phyloP scores from a whole-genome alignment of 768 basidiomycete genomes.

The Trametes sanguinea region DNA sequence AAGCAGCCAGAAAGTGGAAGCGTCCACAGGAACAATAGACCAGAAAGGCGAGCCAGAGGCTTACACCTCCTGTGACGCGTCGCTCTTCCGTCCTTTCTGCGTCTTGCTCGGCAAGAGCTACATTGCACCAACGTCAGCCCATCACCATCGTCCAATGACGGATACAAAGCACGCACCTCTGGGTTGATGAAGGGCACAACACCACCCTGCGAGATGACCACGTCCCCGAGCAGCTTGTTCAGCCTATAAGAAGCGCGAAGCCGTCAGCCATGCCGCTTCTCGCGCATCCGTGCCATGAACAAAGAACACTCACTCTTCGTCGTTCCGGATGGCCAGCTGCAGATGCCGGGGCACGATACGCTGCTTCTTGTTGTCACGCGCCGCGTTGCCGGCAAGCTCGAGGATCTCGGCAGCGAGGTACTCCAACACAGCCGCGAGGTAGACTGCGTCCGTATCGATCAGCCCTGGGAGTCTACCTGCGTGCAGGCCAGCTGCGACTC shows the following conservation, averaged over 20 bases:
- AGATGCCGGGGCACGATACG: conserved; percentile 95
- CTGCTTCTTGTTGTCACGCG: conserved; percentile 91
- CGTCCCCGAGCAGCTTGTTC: conserved; percentile 71
- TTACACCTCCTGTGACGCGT: conserved; percentile 20
- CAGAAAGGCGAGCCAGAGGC: background rate
- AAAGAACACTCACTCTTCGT: conserved; percentile 67
- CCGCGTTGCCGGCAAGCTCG: conserved; percentile 88
- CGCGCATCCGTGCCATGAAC: background rate
- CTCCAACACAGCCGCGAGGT: conserved; percentile 90
- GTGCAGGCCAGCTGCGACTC: conserved; percentile 16
- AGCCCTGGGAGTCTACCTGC: background rate
- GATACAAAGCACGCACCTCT: conserved; percentile 38
- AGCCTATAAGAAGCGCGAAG: conserved; percentile 42
- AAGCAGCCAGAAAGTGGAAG: background rate
- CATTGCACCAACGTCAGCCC: background rate
- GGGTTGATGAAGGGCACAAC: conserved; percentile 82
- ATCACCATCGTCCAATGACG: background rate
- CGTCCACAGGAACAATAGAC: background rate
- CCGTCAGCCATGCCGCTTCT: background rate
- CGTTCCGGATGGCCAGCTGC: conserved; percentile 92
- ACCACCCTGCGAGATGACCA: conserved; percentile 95
- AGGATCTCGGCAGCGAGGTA: conserved; percentile 93
- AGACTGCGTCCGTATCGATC: conserved; percentile 49
- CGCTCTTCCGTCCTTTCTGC: conserved; percentile 49
- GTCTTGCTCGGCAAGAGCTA: conserved; percentile 50